A percentile compares a stretch with the other conserved stretches of the same genome.
Evolutionary conservation across 1,284 basidiomycete genomes (phyloP).

Genomic region (Trametes polyzona): DNA sequence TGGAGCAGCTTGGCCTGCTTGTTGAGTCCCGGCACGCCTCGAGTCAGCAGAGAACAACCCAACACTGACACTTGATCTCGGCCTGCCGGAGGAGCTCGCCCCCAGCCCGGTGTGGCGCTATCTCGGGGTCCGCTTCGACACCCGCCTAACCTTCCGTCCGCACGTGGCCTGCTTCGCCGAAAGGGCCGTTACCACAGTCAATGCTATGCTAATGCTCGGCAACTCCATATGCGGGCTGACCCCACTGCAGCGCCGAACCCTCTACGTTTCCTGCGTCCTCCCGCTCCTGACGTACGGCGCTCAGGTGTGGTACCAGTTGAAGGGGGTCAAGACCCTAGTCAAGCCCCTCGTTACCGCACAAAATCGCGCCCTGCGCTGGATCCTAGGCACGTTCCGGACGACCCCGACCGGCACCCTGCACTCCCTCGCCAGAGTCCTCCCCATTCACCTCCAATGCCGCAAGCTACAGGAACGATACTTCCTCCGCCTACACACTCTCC

Average conservation of each 20-base stretch:
- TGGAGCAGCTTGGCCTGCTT: slow-evolving; percentile 5
- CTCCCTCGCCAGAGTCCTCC: not conserved
- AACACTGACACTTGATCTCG: too few species aligned
- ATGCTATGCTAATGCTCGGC: slow-evolving; percentile 37
- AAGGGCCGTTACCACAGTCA: slow-evolving; percentile 29
- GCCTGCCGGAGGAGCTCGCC: too few species aligned
- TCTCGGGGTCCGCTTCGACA: slow-evolving; percentile 38
- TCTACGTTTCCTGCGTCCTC: slow-evolving; percentile 38
- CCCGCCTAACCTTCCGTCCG: slow-evolving; percentile 30
- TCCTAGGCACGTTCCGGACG: slow-evolving; percentile 6
- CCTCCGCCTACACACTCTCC: slow-evolving; percentile 2
- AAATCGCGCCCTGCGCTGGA: slow-evolving; percentile 7
- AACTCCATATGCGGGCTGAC: slow-evolving; percentile 41
- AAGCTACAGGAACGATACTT: slow-evolving; percentile 2
- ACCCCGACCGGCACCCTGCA: slow-evolving; percentile 5
- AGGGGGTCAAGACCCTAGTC: not conserved
- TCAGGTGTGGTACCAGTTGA: slow-evolving; percentile 12
- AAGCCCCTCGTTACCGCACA: not conserved
- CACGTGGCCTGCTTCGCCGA: slow-evolving; percentile 31
- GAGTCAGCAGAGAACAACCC: too few species aligned
- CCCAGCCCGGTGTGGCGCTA: slow-evolving; percentile 25
- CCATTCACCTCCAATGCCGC: not conserved
- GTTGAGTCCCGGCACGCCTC: too few species aligned
- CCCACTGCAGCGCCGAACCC: slow-evolving; percentile 29
- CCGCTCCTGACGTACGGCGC: slow-evolving; percentile 35